Evolutionary conservation across 176 grass and related monocot genomes (phyloP).

Genomic region (Oryza rufipogon): DNA sequence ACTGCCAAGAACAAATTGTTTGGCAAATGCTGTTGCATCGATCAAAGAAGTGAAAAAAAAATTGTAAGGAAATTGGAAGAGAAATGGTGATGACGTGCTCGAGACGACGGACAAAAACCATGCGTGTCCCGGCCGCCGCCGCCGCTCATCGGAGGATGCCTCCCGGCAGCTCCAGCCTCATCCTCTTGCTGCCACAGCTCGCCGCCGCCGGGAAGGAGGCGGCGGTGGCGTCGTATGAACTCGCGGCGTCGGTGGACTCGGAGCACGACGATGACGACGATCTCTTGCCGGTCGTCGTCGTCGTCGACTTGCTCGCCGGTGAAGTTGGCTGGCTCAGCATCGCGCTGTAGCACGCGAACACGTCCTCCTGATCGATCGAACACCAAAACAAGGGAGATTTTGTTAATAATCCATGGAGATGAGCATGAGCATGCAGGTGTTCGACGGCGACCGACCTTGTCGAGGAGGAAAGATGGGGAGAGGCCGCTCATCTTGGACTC

Average conservation of each 20-base stretch:
- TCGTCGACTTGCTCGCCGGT: not conserved
- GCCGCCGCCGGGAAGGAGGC: slow-evolving; percentile 14
- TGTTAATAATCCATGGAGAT: not conserved
- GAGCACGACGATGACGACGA: slow-evolving; percentile 10
- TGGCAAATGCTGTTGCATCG: slow-evolving; percentile 11
- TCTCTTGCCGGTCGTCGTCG: slow-evolving; percentile 1
- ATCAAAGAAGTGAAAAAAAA: slow-evolving; percentile 39
- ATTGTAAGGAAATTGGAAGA: not conserved
- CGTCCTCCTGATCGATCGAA: slow-evolving; percentile 50
- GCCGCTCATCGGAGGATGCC: slow-evolving; percentile 29
- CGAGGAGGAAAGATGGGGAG: slow-evolving; percentile 39
- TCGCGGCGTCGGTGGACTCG: not conserved
- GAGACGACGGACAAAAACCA: slow-evolving; percentile 36
- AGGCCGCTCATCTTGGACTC: slow-evolving; percentile 46
- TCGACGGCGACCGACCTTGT: slow-evolving; percentile 58
- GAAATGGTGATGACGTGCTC: not conserved
- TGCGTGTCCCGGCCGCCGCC: slow-evolving; percentile 28
- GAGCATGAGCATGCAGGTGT: not conserved
- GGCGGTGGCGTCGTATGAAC: not conserved
- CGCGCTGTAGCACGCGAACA: slow-evolving; percentile 56
- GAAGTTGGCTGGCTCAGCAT: slow-evolving; percentile 40
- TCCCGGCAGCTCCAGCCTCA: slow-evolving; percentile 35
- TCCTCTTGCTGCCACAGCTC: slow-evolving; percentile 33
- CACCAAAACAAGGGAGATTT: not conserved
- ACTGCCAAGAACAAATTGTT: slow-evolving; percentile 42